Evolutionary conservation across 2,329 filamentous ascomycete genomes (phyloP), one percentile per base, ranked within the genome.

Genomic region (Metarhizium album): DNA sequence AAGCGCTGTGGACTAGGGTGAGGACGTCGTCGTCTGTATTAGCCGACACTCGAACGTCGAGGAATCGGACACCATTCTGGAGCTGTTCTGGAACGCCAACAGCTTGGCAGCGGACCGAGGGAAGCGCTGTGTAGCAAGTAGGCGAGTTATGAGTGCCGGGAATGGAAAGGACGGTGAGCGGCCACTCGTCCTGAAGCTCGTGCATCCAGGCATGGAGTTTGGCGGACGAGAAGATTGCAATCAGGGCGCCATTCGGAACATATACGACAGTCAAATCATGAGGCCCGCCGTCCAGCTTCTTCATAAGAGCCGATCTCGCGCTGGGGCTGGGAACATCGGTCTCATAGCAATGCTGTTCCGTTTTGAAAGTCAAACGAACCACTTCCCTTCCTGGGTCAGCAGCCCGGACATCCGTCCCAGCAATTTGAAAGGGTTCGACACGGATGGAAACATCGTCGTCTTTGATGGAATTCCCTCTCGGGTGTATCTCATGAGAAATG

Each of bases 141-240:
- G 93, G 88, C 18, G 87, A 88, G 70, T 98, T 97, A 74, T 98
- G 93, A 0, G 93, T 96, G 56, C 93, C 93, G 0, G 93, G 93
- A 55, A 97, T 93, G 47, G 86, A 93, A 47, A 98, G 80, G 2
- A 84, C 78, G 1, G 87, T 86, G 4, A 97, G 74, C 1, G 88
- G 82, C 48, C 81, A 84, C 20, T 82, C 76, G 60, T 90, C 80
- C 53, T 77, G 74, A 42, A 97, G 75, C 54, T 83, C 76, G 51
- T 74, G 69, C 90, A 97, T 97, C 93, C 93, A 95, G 49, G 74
- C 70, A 54, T 81, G 65, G 47, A 90, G 77, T 49, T 81, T 76
- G 16, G 83, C 77, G 4, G 83, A 89, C 54, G 83, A 87, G 68
- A 84, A 83, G 54, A 97, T 73, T 40, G 80, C 69, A 9, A 84